phyloP scores from a whole-genome alignment of 441 rosid genomes.

The Sinapis alba region DNA sequence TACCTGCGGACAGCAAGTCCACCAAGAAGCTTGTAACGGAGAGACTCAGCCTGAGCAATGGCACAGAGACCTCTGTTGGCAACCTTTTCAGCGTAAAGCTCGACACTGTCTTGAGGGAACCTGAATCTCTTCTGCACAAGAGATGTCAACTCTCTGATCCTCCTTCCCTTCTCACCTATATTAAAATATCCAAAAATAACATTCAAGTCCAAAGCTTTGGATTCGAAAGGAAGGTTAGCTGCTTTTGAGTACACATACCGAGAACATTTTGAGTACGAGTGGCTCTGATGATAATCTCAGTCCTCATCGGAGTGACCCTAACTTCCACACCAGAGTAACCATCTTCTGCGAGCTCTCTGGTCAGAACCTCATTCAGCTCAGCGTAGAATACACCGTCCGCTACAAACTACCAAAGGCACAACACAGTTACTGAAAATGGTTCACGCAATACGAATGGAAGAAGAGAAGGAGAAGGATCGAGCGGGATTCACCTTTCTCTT shows the following conservation, averaged over 20 bases:
- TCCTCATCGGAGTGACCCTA: constrained; percentile 72
- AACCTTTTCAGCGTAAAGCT: constrained; percentile 82
- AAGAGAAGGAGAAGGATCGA: background rate
- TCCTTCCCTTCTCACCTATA: constrained; percentile 28
- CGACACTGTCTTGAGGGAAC: constrained; percentile 76
- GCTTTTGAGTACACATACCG: constrained; percentile 46
- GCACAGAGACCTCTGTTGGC: constrained; percentile 82
- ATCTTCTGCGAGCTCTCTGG: constrained; percentile 77
- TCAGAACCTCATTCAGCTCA: constrained; percentile 68
- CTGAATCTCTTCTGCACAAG: constrained; percentile 61
- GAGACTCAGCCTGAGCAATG: constrained; percentile 86
- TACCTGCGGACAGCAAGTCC: constrained; percentile 89
- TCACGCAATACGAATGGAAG: background rate
- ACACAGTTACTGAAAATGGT: background rate
- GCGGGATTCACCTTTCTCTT: constrained; percentile 51
- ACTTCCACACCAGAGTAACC: constrained; percentile 87
- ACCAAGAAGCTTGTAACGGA: constrained; percentile 89
- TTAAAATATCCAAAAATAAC: no score
- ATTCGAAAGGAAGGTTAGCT: background rate
- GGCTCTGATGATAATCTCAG: constrained; percentile 80
- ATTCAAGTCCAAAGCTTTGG: background rate
- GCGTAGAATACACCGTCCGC: constrained; percentile 80
- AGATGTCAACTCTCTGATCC: constrained; percentile 22
- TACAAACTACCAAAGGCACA: constrained; percentile 49
- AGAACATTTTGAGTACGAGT: constrained; percentile 78